A percentile compares a stretch with the other conserved stretches of the same genome.
Conservation (phyloP, 2,329 filamentous ascomycete genomes). For the Diaporthe capsici region DNA sequence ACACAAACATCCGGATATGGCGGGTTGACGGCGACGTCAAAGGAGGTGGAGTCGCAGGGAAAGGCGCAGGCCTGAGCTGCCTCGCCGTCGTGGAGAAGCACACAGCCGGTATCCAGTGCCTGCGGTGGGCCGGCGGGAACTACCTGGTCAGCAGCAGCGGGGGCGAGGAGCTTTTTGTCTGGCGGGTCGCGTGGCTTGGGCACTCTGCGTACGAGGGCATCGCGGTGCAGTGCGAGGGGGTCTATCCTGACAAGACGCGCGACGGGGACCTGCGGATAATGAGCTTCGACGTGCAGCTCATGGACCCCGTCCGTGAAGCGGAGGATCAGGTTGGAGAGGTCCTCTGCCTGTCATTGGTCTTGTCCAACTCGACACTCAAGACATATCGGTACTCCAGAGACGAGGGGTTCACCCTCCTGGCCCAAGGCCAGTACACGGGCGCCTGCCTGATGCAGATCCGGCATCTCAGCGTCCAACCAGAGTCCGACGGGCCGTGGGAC, state of each 20-base stretch:
- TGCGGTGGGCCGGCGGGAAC: slow-evolving; percentile 79
- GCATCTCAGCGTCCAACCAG: slow-evolving; percentile 53
- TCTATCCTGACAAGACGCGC: slow-evolving; percentile 63
- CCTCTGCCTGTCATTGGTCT: slow-evolving; percentile 78
- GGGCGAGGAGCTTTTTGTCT: slow-evolving; percentile 90
- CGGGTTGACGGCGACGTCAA: slow-evolving; percentile 52
- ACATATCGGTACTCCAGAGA: slow-evolving; percentile 64
- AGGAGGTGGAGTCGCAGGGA: neutral
- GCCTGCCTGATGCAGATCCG: slow-evolving; percentile 80
- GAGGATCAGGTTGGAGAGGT: slow-evolving; percentile 44
- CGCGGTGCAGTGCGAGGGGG: slow-evolving; percentile 70
- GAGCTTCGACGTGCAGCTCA: slow-evolving; percentile 75
- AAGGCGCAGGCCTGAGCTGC: slow-evolving; percentile 56
- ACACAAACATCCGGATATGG: slow-evolving; percentile 81
- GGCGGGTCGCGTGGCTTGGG: slow-evolving; percentile 74
- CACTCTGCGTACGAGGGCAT: slow-evolving; percentile 61
- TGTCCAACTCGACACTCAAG: slow-evolving; percentile 87
- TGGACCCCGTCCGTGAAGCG: slow-evolving; percentile 40
- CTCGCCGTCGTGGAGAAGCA: slow-evolving; percentile 81
- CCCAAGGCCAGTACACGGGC: slow-evolving; percentile 74
- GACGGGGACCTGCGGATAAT: slow-evolving; percentile 83
- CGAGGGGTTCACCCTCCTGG: slow-evolving; percentile 64
- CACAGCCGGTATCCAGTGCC: slow-evolving; percentile 84
- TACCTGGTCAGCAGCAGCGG: slow-evolving; percentile 90
- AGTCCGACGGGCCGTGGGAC: slow-evolving; percentile 42